phyloP scores from a whole-genome alignment of 78 protist genomes.

The Diacronema lutheri region DNA sequence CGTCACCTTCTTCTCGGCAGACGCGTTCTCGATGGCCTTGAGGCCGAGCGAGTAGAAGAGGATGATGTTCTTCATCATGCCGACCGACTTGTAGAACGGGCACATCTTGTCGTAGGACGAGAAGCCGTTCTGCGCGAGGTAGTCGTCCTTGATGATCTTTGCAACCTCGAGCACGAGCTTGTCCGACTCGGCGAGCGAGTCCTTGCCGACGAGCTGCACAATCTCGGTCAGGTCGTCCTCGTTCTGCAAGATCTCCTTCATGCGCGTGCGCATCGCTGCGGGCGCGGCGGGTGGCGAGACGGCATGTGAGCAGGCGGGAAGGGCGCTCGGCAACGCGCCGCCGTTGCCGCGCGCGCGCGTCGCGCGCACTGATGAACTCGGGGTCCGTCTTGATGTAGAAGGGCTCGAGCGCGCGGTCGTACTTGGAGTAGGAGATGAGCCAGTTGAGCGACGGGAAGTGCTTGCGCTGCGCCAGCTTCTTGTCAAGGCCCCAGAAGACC shows the following conservation, averaged over 20 bases:
- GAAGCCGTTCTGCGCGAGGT: slow-evolving; percentile 92
- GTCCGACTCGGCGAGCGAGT: slow-evolving; percentile 97
- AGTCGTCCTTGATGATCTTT: slow-evolving; percentile 95
- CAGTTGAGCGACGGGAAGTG: slow-evolving; percentile 99
- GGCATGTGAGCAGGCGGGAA: not conserved
- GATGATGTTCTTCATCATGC: slow-evolving; percentile 92
- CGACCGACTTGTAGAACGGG: slow-evolving; percentile 98
- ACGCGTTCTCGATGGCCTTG: slow-evolving; percentile 63
- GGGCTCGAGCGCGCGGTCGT: slow-evolving; percentile 78
- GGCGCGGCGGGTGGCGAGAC: too few relatives aligned
- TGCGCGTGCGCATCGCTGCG: not conserved
- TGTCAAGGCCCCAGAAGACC: slow-evolving; percentile 99
- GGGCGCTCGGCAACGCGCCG: not conserved
- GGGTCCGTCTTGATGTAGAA: slow-evolving; percentile 83
- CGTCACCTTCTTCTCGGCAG: slow-evolving; percentile 72
- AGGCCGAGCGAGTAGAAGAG: slow-evolving; percentile 77
- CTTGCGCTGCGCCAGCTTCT: slow-evolving; percentile 99
- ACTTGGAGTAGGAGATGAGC: slow-evolving; percentile 81
- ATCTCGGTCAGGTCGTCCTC: slow-evolving; percentile 97
- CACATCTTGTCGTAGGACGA: slow-evolving; percentile 90
- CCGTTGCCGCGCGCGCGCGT: slow-evolving; percentile 63
- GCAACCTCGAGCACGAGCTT: slow-evolving; percentile 86
- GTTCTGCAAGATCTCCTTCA: slow-evolving; percentile 86
- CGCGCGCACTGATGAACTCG: slow-evolving; percentile 59
- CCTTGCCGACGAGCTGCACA: slow-evolving; percentile 99